phyloP scores from a whole-genome alignment of 306 rosid species.

The Sechiopsis laciniata region DNA sequence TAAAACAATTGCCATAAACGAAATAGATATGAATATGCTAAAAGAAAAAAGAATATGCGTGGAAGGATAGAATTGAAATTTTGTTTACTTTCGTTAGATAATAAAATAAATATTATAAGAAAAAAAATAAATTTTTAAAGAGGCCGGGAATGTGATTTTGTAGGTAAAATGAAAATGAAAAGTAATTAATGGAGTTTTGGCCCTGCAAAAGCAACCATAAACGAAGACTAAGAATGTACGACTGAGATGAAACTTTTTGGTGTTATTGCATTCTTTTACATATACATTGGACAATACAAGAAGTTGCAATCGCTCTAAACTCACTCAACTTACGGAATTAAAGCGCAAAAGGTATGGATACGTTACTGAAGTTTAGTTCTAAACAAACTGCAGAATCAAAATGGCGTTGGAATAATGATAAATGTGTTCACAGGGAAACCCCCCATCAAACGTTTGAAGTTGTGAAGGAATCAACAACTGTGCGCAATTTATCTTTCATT shows the following conservation, averaged over 20 bases:
- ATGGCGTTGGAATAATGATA: constrained; percentile 11
- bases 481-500: constrained; percentile 81
- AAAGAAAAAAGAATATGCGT: too few relatives aligned
- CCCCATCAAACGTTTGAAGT: constrained; percentile 44
- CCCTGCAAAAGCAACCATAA: background rate
- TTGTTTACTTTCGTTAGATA: too few relatives aligned
- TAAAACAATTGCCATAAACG: too few relatives aligned
- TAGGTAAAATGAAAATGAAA: too few relatives aligned
- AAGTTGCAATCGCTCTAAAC: background rate
- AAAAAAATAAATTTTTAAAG: too few relatives aligned
- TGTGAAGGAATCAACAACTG: constrained; percentile 68
- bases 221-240: background rate
- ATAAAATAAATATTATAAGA: too few relatives aligned
- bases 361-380: background rate
- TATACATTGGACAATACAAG: background rate
- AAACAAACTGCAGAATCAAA: background rate
- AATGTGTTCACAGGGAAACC: background rate
- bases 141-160: too few relatives aligned
- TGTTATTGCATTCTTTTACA: background rate
- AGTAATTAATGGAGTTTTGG: background rate
- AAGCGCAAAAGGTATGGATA: background rate
- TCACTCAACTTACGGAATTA: background rate
- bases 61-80: too few relatives aligned
- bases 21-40: too few relatives aligned
- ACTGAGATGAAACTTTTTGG: background rate